Percentiles rank a stretch among this genome's conserved stretches.
Conservation (phyloP, 2,329 filamentous ascomycete species). For the Penicillium sp. region DNA sequence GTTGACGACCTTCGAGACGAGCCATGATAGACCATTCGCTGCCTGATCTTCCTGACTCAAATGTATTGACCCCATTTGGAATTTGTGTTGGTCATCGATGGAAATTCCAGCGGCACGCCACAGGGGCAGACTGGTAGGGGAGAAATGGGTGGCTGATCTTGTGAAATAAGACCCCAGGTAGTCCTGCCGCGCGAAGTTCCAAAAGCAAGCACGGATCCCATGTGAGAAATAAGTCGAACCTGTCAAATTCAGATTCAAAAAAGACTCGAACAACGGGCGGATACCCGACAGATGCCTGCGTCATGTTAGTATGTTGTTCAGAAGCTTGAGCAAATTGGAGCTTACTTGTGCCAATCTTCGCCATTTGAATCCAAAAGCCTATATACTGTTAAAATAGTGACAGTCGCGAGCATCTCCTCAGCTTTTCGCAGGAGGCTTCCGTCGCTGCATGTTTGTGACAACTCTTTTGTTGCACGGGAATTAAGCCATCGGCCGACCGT, state of each 20-base stretch:
- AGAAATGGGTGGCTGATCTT: constrained; percentile 57
- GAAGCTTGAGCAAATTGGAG: not conserved
- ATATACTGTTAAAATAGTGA: constrained; percentile 63
- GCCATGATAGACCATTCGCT: constrained; percentile 62
- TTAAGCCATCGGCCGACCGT: constrained; percentile 28
- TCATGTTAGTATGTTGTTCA: constrained; percentile 5
- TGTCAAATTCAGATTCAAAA: constrained; percentile 35
- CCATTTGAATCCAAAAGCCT: constrained; percentile 64
- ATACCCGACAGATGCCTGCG: constrained; percentile 58
- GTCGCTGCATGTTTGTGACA: constrained; percentile 9
- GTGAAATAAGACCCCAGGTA: constrained; percentile 64
- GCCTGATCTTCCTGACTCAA: constrained; percentile 62
- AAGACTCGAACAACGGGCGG: constrained; percentile 55
- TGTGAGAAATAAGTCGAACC: constrained; percentile 44
- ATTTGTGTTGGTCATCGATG: constrained; percentile 53
- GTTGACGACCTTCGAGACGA: constrained; percentile 64
- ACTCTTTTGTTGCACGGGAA: constrained; percentile 10
- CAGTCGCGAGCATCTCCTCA: constrained; percentile 62
- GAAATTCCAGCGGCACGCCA: constrained; percentile 64
- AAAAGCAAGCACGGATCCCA: constrained; percentile 60
- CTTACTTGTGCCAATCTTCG: constrained; percentile 56
- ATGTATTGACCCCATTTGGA: constrained; percentile 26
- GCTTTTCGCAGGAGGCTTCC: constrained; percentile 44
- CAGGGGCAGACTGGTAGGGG: constrained; percentile 57
- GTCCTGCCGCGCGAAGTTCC: constrained; percentile 65